These are phyloP conservation scores for Tricholoma bakamatsutake DNA, from an alignment of 768 basidiomycete species.

Conservation along the genomic window DNA sequence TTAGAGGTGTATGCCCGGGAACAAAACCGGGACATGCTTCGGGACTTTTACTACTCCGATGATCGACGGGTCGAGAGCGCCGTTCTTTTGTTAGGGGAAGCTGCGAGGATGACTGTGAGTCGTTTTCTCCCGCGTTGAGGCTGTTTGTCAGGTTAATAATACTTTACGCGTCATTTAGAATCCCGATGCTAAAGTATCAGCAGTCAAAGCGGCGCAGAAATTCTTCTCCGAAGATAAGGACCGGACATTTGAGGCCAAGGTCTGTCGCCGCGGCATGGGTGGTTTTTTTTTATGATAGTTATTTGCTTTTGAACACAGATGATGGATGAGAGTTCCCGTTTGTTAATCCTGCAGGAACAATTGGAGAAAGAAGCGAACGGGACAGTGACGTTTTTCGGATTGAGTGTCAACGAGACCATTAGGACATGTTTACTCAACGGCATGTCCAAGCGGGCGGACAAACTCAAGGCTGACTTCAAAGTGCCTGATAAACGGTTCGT, in stretches of 20 bases:
- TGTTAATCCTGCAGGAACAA: slow-evolving; percentile 80
- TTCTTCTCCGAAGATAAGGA: slow-evolving; percentile 97
- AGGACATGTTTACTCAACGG: slow-evolving; percentile 70
- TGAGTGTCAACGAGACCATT: slow-evolving; percentile 86
- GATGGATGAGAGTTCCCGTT: slow-evolving; percentile 77
- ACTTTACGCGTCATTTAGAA: slow-evolving; percentile 44
- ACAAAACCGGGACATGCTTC: slow-evolving; percentile 85
- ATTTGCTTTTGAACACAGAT: slow-evolving; percentile 46
- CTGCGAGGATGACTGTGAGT: slow-evolving; percentile 55
- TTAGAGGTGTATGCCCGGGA: slow-evolving; percentile 89
- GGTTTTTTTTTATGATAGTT: background rate
- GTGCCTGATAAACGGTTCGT: slow-evolving; percentile 89
- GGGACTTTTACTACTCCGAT: slow-evolving; percentile 97
- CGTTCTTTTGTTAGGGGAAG: slow-evolving; percentile 81
- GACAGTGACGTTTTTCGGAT: slow-evolving; percentile 74
- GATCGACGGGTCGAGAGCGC: slow-evolving; percentile 94
- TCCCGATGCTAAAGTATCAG: slow-evolving; percentile 58
- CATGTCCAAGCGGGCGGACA: slow-evolving; percentile 85
- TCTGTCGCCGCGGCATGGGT: slow-evolving; percentile 18
- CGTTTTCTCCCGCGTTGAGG: background rate
- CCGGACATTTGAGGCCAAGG: slow-evolving; percentile 85
- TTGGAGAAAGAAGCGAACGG: slow-evolving; percentile 82
- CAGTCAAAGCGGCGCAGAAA: slow-evolving; percentile 81
- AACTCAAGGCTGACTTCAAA: slow-evolving; percentile 83
- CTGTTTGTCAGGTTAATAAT: background rate